These are phyloP conservation scores for Saccharomycopsis schoenii DNA, from an alignment of 805 yeast species.

Conservation along the genomic window DNA sequence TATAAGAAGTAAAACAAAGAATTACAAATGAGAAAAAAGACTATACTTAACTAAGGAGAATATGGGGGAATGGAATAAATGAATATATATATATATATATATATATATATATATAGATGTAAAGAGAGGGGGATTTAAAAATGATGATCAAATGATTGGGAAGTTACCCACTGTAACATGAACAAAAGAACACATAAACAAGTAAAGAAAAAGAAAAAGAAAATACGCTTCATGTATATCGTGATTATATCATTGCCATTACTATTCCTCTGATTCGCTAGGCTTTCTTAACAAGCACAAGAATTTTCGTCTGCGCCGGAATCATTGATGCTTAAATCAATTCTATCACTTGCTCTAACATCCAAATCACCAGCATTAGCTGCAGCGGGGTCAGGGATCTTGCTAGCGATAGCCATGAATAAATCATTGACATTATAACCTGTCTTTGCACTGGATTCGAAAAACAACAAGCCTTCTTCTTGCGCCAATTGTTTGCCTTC, in stretches of 20 bases:
- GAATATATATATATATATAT: background rate
- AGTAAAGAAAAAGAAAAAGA: background rate
- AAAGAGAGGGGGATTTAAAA: background rate
- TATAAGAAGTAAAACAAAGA: background rate
- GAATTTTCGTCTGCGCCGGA: slow-evolving; percentile 19
- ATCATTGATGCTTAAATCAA: slow-evolving; percentile 29
- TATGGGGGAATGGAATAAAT: too few relatives aligned
- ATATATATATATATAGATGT: background rate
- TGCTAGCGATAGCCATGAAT: slow-evolving; percentile 79
- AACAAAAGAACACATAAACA: background rate
- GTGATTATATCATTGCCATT: background rate
- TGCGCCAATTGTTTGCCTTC: slow-evolving; percentile 85
- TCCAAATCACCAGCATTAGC: slow-evolving; percentile 1
- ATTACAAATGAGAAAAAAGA: background rate
- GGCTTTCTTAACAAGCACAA: slow-evolving; percentile 27
- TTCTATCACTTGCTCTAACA: slow-evolving; percentile 23
- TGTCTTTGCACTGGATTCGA: slow-evolving; percentile 92
- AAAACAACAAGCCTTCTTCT: slow-evolving; percentile 83
- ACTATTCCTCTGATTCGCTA: background rate
- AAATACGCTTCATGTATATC: background rate
- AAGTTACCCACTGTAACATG: background rate
- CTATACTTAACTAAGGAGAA: too few relatives aligned
- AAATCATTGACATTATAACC: slow-evolving; percentile 85
- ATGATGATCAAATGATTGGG: background rate
- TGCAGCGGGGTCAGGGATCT: slow-evolving; percentile 45